These are phyloP conservation scores for Gillenia trifoliata DNA, from an alignment of 306 rosid genomes.

Conservation along the genomic window DNA sequence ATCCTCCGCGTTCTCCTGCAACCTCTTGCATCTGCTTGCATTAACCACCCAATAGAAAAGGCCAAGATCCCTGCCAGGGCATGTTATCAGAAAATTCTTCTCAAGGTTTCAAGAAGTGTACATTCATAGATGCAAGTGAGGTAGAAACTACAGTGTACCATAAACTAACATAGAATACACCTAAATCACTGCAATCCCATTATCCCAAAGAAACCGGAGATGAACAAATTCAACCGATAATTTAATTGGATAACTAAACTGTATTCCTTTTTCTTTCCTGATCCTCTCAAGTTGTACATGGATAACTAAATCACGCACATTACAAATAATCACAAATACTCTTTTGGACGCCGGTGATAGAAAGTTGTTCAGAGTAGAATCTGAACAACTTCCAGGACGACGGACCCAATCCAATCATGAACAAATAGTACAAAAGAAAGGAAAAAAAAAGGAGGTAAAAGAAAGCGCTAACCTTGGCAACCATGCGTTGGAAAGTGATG, in stretches of 20 bases:
- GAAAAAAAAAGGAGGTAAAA: conserved; percentile 12
- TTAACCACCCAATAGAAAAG: conserved; percentile 65
- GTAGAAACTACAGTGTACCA: not conserved
- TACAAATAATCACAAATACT: too few species aligned
- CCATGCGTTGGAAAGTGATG: conserved; percentile 95
- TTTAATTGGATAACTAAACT: too few species aligned
- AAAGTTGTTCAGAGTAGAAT: too few species aligned
- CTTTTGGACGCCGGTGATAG: too few species aligned
- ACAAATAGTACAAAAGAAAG: not conserved
- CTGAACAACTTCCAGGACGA: not conserved
- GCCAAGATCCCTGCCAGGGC: conserved; percentile 99
- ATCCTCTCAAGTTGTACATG: too few species aligned
- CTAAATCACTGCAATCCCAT: not conserved
- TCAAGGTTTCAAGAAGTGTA: conserved; percentile 15
- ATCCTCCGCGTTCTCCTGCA: conserved; percentile 99
- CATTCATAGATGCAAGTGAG: conserved; percentile 2
- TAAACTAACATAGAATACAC: not conserved
- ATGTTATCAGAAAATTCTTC: conserved; percentile 81
- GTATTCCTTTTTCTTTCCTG: too few species aligned
- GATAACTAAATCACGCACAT: too few species aligned
- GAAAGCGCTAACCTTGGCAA: conserved; percentile 99
- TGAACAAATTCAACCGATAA: not conserved
- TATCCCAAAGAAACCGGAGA: not conserved
- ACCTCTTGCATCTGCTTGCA: conserved; percentile 98
- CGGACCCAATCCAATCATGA: not conserved